Evolutionary conservation across 2,329 filamentous ascomycete genomes (phyloP), one percentile per base, ranked within the genome.

Genomic region (Graphilbum sp.): DNA sequence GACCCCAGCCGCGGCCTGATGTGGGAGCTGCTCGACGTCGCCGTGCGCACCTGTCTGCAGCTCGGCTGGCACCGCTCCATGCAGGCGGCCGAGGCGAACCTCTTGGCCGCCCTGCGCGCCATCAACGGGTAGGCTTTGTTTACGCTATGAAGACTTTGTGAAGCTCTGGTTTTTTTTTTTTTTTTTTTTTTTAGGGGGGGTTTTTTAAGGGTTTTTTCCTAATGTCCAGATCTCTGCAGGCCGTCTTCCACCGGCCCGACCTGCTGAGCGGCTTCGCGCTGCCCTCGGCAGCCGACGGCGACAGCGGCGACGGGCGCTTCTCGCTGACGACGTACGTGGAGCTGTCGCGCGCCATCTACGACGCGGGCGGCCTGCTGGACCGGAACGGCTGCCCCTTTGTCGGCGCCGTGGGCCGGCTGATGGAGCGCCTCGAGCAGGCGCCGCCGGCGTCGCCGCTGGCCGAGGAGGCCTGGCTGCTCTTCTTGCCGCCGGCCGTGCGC

Each of bases 11-110:
- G 37, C 5, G 37, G 37, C 9, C n/a, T 31, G 15, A 4, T 39
- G 32, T 39, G 37, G 37, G 37, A 39, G 37, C 19, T 39, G 18
- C 24, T 39, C 19, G 37, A 39, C n/a, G 16, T 39, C 15, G 18
- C 32, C 19, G 37, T 30, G 8, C 37, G 37, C 15, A 39, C 25
- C 17, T 34, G 32, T 23, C 16, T 39, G n/a, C 37, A 39, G 18
- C 25, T 39, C 9, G 37, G 37, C 19, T 39, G 37, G 37, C 32
- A 34, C n/a, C 37, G 37, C 17, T 13, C 23, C 10, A 23, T 6
- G 2, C 27, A 23, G 15, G 32, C 23, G 23, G 7, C 32, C 10
- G 32, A 38, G 8, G 23, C 27, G 13, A 17, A 13, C 17, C 13
- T n/a, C n/a, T n/a, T n/a, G n/a, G n/a, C n/a, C n/a, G n/a, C n/a